These are phyloP conservation scores for Mercurialis annua DNA, from an alignment of 345 rosid species.

Conservation along the genomic window DNA sequence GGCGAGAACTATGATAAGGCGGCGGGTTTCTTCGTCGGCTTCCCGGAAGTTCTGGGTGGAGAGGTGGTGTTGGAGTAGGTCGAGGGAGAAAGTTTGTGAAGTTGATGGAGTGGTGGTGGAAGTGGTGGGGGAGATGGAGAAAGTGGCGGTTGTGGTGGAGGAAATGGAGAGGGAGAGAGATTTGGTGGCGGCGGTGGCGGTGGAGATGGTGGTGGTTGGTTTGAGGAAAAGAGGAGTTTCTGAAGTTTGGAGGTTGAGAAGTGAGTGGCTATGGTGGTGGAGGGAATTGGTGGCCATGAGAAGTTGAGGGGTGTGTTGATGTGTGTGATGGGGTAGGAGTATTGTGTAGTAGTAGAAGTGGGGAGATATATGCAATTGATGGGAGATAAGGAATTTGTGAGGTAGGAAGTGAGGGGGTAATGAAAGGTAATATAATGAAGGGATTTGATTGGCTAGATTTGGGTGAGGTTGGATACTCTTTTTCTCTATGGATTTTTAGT, in stretches of 20 bases:
- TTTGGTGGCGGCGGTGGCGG: constrained; percentile 31
- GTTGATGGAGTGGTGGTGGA: constrained; percentile 32
- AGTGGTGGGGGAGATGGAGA: constrained; percentile 29
- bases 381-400: constrained; percentile 25
- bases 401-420: constrained; percentile 21
- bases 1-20: constrained; percentile 67
- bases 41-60: constrained; percentile 57
- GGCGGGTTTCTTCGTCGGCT: constrained; percentile 92
- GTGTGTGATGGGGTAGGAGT: background rate
- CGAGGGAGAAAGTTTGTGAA: constrained; percentile 46
- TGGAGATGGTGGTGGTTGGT: constrained; percentile 11
- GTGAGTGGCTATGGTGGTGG: constrained; percentile 24
- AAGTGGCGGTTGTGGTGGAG: constrained; percentile 17
- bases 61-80: constrained; percentile 62
- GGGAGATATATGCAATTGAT: background rate
- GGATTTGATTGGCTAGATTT: constrained; percentile 58
- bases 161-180: constrained; percentile 24
- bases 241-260: constrained; percentile 24
- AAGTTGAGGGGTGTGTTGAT: background rate
- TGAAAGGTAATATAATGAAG: constrained; percentile 31
- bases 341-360: background rate
- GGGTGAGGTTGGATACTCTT: constrained; percentile 59
- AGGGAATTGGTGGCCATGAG: constrained; percentile 49
- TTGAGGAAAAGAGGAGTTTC: constrained; percentile 19
- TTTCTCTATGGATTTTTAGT: background rate